These are phyloP conservation scores for Naganishia sp. DNA, from an alignment of 1,284 basidiomycete species.

Conservation along the genomic window DNA sequence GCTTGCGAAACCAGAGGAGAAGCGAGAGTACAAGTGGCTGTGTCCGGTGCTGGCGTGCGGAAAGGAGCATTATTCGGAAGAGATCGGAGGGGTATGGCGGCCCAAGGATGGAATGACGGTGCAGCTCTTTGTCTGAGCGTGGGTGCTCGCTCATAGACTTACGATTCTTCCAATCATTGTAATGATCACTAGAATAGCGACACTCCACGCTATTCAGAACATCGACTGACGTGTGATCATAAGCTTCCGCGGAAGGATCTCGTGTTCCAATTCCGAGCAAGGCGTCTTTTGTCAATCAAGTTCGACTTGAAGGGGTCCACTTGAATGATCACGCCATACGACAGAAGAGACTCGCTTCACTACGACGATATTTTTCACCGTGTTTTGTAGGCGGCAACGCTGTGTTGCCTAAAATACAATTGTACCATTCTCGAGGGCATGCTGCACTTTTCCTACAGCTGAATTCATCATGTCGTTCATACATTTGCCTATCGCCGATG, in stretches of 20 bases:
- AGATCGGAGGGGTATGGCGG: conserved; percentile 32
- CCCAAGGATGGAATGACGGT: conserved; percentile 20
- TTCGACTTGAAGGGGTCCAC: too few relatives aligned
- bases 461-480: background rate
- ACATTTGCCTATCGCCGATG: background rate
- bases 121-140: conserved; percentile 29
- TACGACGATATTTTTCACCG: too few relatives aligned
- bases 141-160: background rate
- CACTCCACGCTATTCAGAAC: too few relatives aligned
- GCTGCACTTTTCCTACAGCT: background rate
- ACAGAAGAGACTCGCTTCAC: too few relatives aligned
- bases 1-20: conserved; percentile 17
- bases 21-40: conserved; percentile 30
- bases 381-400: conserved; percentile 8
- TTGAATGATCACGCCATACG: too few relatives aligned
- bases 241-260: too few relatives aligned
- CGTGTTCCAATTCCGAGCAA: background rate
- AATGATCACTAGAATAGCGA: too few relatives aligned
- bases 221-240: too few relatives aligned
- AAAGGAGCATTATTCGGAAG: conserved; percentile 24
- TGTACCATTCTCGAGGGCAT: background rate
- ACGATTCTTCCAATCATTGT: too few relatives aligned
- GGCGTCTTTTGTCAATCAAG: background rate
- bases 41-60: conserved; percentile 31
- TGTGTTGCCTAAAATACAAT: conserved; percentile 25